Percentiles rank a stretch among this genome's conserved stretches.
Evolutionary conservation across 148 eudicot genomes (phyloP).

Genomic region (Silene conica): DNA sequence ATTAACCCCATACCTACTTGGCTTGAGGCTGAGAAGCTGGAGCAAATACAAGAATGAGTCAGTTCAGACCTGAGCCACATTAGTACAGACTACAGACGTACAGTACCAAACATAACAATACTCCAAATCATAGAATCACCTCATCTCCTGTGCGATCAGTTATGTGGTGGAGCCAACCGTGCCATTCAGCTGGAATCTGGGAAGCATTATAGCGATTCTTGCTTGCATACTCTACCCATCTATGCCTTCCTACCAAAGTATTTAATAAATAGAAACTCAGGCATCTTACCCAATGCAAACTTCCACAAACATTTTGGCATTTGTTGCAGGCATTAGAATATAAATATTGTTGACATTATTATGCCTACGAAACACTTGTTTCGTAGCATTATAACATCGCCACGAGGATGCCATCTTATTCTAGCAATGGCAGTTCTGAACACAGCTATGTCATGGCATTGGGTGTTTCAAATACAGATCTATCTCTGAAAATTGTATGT

Average conservation of each 20-base stretch:
- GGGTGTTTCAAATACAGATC: background rate
- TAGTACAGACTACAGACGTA: no score
- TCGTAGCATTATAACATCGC: background rate
- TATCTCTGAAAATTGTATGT: background rate
- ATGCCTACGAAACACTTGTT: background rate
- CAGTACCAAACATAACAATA: background rate
- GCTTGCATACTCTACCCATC: constrained; percentile 97
- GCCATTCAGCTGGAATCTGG: constrained; percentile 98
- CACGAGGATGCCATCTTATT: background rate
- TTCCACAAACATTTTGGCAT: constrained; percentile 4
- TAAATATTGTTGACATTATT: background rate
- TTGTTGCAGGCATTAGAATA: background rate
- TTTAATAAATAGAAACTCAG: background rate
- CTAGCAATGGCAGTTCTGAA: background rate
- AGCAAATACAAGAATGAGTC: constrained; percentile 7
- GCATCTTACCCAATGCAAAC: background rate
- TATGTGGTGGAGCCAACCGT: constrained; percentile 93
- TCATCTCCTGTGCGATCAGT: constrained; percentile 97
- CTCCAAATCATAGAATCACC: constrained; percentile 32
- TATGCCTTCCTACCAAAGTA: constrained; percentile 67
- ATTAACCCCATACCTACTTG: constrained; percentile 77
- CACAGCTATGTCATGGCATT: background rate
- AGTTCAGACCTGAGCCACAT: background rate
- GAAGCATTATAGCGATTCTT: constrained; percentile 92
- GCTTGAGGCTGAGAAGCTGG: constrained; percentile 81